phyloP scores from a whole-genome alignment of 192 early-diverging fungal species.

The Coemansia guatemalensis region DNA sequence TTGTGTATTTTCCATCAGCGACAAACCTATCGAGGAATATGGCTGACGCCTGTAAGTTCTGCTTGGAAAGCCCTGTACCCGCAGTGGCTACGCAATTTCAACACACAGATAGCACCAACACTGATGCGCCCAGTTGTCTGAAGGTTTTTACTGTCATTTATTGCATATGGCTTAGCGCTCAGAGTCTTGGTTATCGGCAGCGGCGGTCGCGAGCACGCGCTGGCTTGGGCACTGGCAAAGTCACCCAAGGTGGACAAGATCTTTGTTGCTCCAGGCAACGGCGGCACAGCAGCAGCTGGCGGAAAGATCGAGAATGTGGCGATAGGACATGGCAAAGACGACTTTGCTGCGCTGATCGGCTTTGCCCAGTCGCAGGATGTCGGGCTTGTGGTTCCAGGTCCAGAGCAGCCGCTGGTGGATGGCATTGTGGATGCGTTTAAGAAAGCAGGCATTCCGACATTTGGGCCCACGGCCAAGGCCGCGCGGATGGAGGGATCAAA shows the following conservation, averaged over 20 bases:
- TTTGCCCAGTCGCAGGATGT: constrained; percentile 80
- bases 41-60: too few relatives aligned
- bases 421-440: constrained; percentile 84
- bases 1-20: too few relatives aligned
- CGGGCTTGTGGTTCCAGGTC: constrained; percentile 84
- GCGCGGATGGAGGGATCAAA: constrained; percentile 97
- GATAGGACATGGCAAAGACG: constrained; percentile 60
- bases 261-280: constrained; percentile 94
- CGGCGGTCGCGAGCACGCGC: constrained; percentile 96
- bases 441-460: constrained; percentile 69
- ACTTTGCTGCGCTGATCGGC: constrained; percentile 73
- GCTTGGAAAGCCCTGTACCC: too few relatives aligned
- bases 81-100: neutral
- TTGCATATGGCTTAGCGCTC: constrained; percentile 32
- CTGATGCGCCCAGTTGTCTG: neutral
- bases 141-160: neutral
- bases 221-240: constrained; percentile 88
- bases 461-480: constrained; percentile 88
- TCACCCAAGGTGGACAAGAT: constrained; percentile 73
- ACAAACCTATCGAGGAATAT: too few relatives aligned
- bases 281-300: constrained; percentile 76
- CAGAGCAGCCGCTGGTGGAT: constrained; percentile 96
- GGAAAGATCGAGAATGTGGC: constrained; percentile 81
- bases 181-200: constrained; percentile 87
- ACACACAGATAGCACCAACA: neutral